Percentiles rank a stretch among this genome's conserved stretches.
Evolutionary conservation across 108 stramenopile species (phyloP).

Genomic region (Cylindrotheca fusiformis): DNA sequence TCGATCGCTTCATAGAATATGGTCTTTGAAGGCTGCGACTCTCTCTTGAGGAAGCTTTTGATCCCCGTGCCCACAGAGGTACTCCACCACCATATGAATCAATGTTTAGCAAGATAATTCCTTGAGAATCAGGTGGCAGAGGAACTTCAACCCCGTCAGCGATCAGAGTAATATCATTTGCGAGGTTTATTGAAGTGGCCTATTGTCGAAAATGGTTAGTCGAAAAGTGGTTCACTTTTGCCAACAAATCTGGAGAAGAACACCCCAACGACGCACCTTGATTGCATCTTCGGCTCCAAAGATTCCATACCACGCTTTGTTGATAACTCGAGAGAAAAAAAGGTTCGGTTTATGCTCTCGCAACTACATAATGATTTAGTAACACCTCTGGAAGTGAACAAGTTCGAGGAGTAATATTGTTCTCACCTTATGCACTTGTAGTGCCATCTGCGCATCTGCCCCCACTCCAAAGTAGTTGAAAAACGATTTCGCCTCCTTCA

Average conservation of each 20-base stretch:
- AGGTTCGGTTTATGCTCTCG: conserved; percentile 75
- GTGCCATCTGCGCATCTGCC: conserved; percentile 82
- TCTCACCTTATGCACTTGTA: conserved; percentile 74
- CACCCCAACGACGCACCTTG: conserved; percentile 27
- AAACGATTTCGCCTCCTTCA: conserved; percentile 54
- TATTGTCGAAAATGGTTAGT: too few relatives aligned
- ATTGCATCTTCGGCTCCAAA: conserved; percentile 89
- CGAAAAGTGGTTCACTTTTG: background rate
- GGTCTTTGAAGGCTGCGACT: background rate
- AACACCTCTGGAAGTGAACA: background rate
- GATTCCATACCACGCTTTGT: conserved; percentile 89
- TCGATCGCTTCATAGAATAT: conserved; percentile 1
- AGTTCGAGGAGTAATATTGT: background rate
- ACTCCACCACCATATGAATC: conserved; percentile 89
- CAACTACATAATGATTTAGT: conserved; percentile 22
- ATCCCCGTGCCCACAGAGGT: conserved; percentile 75
- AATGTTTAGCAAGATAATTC: conserved; percentile 89
- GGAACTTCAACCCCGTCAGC: conserved; percentile 87
- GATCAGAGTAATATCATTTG: conserved; percentile 70
- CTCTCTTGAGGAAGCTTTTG: conserved; percentile 32
- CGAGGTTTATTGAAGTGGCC: conserved; percentile 52
- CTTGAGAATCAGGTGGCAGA: conserved; percentile 82
- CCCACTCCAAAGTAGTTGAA: conserved; percentile 92
- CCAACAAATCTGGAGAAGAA: background rate
- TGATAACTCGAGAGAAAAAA: conserved; percentile 83